Percentiles rank a stretch among this genome's conserved stretches.
phyloP scores from a whole-genome alignment of 805 yeast genomes.

The Kodamaea sagamina region DNA sequence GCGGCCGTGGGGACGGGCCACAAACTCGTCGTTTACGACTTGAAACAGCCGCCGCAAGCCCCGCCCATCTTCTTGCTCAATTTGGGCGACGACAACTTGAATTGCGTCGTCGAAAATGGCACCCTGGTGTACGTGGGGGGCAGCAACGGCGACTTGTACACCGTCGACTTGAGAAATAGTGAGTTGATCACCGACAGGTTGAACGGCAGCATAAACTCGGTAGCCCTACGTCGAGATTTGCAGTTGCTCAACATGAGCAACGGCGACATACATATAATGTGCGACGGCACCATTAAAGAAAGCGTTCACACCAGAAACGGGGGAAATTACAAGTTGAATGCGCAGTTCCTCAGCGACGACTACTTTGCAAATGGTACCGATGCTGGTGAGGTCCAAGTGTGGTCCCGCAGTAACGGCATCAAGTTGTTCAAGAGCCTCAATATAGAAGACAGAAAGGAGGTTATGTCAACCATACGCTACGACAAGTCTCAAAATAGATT shows the following conservation, averaged over 20 bases:
- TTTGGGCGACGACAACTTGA: conserved; percentile 28
- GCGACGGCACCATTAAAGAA: neutral
- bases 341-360: conserved; percentile 4
- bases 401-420: conserved; percentile 11
- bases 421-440: conserved; percentile 4
- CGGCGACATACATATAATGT: conserved; percentile 5
- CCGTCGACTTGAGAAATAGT: conserved; percentile 26
- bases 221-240: neutral
- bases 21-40: conserved; percentile 26
- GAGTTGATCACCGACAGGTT: conserved; percentile 10
- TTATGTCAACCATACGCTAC: conserved; percentile 8
- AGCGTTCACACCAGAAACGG: neutral
- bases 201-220: conserved; percentile 6
- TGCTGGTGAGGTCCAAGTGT: conserved; percentile 20
- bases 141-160: conserved; percentile 23
- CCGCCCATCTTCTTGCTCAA: conserved; percentile 19
- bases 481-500: conserved; percentile 16
- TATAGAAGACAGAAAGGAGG: neutral
- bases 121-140: conserved; percentile 20
- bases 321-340: conserved; percentile 13
- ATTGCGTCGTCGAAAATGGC: conserved; percentile 15
- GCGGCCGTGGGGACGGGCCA: conserved; percentile 30
- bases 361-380: conserved; percentile 22
- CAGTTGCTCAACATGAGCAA: conserved; percentile 3
- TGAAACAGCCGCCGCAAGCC: conserved; percentile 16